These are phyloP conservation scores for Chrysoporthe cubensis DNA, from an alignment of 2,329 filamentous ascomycete species.

Conservation along the genomic window DNA sequence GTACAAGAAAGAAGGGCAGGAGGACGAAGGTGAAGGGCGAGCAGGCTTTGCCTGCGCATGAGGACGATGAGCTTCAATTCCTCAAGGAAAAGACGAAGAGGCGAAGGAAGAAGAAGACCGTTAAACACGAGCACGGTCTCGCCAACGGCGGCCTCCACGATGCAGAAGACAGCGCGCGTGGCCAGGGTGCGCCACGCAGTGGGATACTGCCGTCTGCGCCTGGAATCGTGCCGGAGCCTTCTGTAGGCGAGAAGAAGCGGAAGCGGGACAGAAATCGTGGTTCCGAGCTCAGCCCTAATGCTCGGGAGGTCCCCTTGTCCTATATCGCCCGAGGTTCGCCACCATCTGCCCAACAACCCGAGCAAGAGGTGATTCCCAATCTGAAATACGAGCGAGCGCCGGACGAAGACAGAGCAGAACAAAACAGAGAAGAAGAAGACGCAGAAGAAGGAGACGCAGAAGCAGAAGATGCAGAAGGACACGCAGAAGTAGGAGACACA, in stretches of 20 bases:
- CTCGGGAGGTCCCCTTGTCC: background rate
- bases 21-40: constrained; percentile 13
- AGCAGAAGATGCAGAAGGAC: too few species aligned
- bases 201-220: background rate
- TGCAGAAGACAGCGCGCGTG: background rate
- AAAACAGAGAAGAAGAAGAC: too few species aligned
- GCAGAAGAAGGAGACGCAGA: too few species aligned
- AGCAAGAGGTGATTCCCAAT: background rate
- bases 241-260: constrained; percentile 16
- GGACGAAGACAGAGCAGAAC: background rate
- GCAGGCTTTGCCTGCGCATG: background rate
- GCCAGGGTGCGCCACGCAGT: background rate
- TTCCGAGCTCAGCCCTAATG: background rate
- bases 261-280: background rate
- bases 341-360: constrained; percentile 18
- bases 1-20: background rate
- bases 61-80: background rate
- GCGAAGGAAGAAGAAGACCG: background rate
- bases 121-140: background rate
- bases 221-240: constrained; percentile 2
- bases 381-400: background rate
- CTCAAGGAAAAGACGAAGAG: constrained; percentile 10
- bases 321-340: constrained; percentile 17
- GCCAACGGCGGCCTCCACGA: background rate
- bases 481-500: too few species aligned